Evolutionary conservation across 2,329 filamentous ascomycete species (phyloP).

Genomic region (Coniosporium tulheliwenetii): DNA sequence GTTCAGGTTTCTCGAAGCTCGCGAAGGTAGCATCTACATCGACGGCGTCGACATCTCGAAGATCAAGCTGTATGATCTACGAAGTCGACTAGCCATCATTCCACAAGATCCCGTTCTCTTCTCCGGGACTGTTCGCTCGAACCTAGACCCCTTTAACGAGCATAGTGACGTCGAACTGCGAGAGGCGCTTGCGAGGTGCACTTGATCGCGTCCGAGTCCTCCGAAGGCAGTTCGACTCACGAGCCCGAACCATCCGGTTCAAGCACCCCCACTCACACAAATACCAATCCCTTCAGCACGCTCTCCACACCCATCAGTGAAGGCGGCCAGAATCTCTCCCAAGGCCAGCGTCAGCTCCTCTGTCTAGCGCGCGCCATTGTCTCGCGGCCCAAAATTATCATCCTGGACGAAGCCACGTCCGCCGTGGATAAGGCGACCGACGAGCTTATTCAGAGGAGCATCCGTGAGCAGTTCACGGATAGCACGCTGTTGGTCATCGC

Average conservation of each 20-base stretch:
- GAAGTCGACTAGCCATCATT: slow-evolving; percentile 28
- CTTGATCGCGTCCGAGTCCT: slow-evolving; percentile 20
- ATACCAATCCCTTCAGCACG: too few species aligned
- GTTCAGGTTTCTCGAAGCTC: slow-evolving; percentile 32
- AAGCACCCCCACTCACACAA: slow-evolving; percentile 5
- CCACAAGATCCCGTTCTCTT: slow-evolving; percentile 39
- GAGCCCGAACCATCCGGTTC: slow-evolving; percentile 5
- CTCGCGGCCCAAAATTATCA: slow-evolving; percentile 23
- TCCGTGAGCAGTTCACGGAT: slow-evolving; percentile 35
- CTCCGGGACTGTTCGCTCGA: slow-evolving; percentile 30
- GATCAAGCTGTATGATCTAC: slow-evolving; percentile 28
- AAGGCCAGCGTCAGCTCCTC: slow-evolving; percentile 36
- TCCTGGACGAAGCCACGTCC: slow-evolving; percentile 28
- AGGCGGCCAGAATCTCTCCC: slow-evolving; percentile 13
- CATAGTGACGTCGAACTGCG: slow-evolving; percentile 24
- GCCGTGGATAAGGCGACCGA: slow-evolving; percentile 44
- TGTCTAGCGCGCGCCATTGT: slow-evolving; percentile 31
- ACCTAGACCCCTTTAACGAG: slow-evolving; percentile 27
- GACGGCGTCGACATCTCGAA: slow-evolving; percentile 31
- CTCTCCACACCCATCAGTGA: too few species aligned
- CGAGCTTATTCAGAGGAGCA: slow-evolving; percentile 38
- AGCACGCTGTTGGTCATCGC: slow-evolving; percentile 46
- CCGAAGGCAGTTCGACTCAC: slow-evolving; percentile 1
- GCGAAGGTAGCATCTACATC: slow-evolving; percentile 26
- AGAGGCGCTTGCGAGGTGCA: slow-evolving; percentile 30